These are phyloP conservation scores for Fusarium keratoplasticum DNA, from an alignment of 2,329 filamentous ascomycete genomes.

Conservation along the genomic window DNA sequence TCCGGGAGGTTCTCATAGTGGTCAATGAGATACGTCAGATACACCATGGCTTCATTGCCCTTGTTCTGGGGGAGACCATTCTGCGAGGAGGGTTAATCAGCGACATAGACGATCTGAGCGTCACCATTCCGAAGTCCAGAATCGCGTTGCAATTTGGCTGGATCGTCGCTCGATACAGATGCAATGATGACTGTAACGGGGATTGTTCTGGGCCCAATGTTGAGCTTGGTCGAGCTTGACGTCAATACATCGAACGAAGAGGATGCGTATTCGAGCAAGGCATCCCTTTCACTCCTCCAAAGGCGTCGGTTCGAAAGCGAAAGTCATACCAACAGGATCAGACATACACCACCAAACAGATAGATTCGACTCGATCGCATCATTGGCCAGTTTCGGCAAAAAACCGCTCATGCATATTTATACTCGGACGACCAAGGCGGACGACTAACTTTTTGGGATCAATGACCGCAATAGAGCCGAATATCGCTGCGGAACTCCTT, in stretches of 20 bases:
- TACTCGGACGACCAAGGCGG: background rate
- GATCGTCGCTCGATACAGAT: background rate
- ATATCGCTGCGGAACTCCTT: background rate
- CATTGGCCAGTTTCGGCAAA: background rate
- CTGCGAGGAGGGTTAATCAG: background rate
- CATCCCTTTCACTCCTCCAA: background rate
- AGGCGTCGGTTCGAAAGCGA: background rate
- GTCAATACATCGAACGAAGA: background rate
- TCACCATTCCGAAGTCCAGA: background rate
- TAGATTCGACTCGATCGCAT: background rate
- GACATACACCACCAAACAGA: background rate
- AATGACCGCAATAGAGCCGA: background rate
- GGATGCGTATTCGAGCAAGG: background rate
- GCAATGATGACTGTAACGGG: background rate
- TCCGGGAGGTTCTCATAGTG: background rate
- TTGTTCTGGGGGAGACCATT: background rate
- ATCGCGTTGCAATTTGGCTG: background rate
- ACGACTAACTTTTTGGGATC: background rate
- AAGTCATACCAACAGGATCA: background rate
- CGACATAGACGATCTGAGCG: background rate
- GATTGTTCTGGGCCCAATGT: background rate
- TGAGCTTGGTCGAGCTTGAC: background rate
- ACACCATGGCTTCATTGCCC: background rate
- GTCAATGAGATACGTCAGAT: background rate
- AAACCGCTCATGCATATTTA: background rate